Base-by-base conservation (phyloP, 2,329 filamentous ascomycete genomes). In the Beauveria medogensis region DNA sequence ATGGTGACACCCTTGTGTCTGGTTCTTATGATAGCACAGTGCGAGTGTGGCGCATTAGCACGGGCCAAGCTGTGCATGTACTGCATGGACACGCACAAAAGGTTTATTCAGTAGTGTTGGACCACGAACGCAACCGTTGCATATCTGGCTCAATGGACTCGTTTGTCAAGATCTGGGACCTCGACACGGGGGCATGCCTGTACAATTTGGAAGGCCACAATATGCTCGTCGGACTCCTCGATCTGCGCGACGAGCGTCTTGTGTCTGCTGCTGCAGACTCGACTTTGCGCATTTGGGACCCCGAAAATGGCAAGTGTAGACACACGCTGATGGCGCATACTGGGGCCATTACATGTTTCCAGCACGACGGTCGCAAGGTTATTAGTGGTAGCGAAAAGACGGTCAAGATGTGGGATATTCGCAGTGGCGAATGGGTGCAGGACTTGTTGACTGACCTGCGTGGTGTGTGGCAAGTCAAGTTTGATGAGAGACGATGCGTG, bases 91-190 rank as follows among this genome's bases (percentile, higher is more conserved):
- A 99, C 71, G 83, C 85, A 0, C 87, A 93, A 71, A 97, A 99
- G 73, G 94, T 99, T 0, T 99, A 99, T 73, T 97, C 92, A 63
- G 94, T 99, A 9, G 94, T 99, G 9, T 79, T 97, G 24, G 94
- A 99, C 69, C 89, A 92, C 66, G 87, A 89, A 68, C 89, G 94
- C 62, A 96, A 95, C 69, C 89, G 93, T 46, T 99, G 94, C 75
- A 97, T 99, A 65, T 97, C 92, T 64, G 94, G 94, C 14, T 96
- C 92, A 7, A 99, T 99, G 94, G 94, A 99, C 73, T 96, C 94
- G 64, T 82, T 92, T 65, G 94, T 99, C 71, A 97, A 97, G 75
- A 93, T 99, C 14, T 99, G 94, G 94, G 94, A 93, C 63, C 81
- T 99, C 16, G 87, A 91, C 34, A 94, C 90, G 2, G 94, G 94